These are phyloP conservation scores for Daldinia concentrica DNA, from an alignment of 495 filamentous ascomycete genomes.

Conservation along the genomic window DNA sequence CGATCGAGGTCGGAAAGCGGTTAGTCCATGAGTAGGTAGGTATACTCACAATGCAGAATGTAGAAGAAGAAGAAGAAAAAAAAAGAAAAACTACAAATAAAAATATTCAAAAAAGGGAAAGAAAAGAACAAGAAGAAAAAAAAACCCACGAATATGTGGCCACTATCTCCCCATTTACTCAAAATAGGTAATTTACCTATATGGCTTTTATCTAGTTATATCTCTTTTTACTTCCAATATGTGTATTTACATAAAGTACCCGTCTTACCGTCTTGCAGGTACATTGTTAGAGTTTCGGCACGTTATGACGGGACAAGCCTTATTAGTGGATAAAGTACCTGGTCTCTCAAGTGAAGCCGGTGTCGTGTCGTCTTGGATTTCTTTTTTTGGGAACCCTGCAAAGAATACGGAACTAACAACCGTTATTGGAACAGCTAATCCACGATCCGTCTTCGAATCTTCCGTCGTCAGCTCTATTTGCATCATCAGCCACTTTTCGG, in stretches of 20 bases:
- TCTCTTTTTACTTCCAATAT: conserved; percentile 4
- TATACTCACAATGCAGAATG: conserved; percentile 14
- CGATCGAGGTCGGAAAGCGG: conserved; percentile 30
- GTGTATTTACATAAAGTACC: not conserved
- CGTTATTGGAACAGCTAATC: conserved; percentile 37
- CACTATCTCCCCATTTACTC: not conserved
- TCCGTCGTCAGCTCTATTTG: conserved; percentile 23
- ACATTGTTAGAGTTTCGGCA: conserved; percentile 13
- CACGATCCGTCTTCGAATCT: conserved; percentile 31
- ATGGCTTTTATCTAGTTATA: not conserved
- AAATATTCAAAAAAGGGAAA: not conserved
- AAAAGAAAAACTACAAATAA: not conserved
- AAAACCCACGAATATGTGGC: not conserved
- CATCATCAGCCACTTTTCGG: conserved; percentile 40
- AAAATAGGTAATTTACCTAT: not conserved
- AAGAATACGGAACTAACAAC: conserved; percentile 37
- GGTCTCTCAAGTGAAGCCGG: conserved; percentile 22
- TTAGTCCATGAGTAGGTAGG: conserved; percentile 29
- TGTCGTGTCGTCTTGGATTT: conserved; percentile 1
- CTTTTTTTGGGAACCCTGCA: conserved; percentile 19
- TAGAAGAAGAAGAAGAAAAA: conserved; percentile 2
- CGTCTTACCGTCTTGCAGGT: conserved; percentile 1
- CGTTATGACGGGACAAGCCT: conserved; percentile 27
- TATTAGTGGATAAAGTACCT: conserved; percentile 39
- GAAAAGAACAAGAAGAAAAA: conserved; percentile 4